phyloP scores from a whole-genome alignment of 164 flowering plant species.

The Nymphaea colorata region DNA sequence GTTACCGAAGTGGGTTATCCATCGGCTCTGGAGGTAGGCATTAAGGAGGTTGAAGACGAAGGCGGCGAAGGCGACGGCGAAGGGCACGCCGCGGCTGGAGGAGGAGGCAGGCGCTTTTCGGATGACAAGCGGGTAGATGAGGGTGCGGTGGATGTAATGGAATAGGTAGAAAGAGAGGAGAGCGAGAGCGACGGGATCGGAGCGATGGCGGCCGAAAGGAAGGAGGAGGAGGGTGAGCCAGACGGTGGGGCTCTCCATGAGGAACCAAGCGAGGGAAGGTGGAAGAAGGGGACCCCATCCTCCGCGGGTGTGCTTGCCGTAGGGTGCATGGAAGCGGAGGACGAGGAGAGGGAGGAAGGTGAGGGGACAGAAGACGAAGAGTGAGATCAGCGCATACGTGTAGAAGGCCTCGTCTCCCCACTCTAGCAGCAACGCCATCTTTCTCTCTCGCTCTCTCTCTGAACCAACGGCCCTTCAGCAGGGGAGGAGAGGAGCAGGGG shows the following conservation, averaged over 20 bases:
- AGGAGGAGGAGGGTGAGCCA: constrained; percentile 58
- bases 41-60: constrained; percentile 65
- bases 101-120: background rate
- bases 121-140: constrained; percentile 63
- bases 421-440: background rate
- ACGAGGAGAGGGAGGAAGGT: constrained; percentile 45
- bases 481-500: too few species aligned
- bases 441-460: background rate
- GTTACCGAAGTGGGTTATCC: constrained; percentile 55
- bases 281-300: constrained; percentile 79
- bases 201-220: constrained; percentile 42
- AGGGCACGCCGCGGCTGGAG: constrained; percentile 28
- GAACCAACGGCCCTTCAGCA: background rate
- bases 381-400: constrained; percentile 29
- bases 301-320: constrained; percentile 64
- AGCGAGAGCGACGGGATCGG: constrained; percentile 31
- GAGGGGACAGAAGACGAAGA: constrained; percentile 31
- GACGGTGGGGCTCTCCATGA: constrained; percentile 85
- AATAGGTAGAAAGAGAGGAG: constrained; percentile 55
- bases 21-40: constrained; percentile 56
- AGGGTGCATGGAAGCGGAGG: constrained; percentile 60
- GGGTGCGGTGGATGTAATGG: constrained; percentile 81
- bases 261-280: constrained; percentile 61
- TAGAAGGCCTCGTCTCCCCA: constrained; percentile 1
- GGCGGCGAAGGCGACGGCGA: constrained; percentile 47